Base-by-base conservation (phyloP, 441 rosid species). In the Populus hybrid region DNA sequence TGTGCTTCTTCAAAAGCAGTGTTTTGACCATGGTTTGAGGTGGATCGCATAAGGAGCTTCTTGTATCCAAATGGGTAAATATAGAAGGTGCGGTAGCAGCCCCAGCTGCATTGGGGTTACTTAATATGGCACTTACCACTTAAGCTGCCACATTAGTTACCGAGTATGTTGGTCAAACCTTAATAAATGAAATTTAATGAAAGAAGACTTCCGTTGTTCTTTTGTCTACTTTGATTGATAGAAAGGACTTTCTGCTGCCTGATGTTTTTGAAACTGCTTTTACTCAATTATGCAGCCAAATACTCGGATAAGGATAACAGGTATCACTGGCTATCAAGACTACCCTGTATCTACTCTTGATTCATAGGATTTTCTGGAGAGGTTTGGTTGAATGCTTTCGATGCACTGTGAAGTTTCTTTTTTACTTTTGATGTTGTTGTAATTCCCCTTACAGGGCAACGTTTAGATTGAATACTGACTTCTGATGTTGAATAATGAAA, bases 291-390 rank as follows among this genome's bases (percentile, higher is more conserved):
- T 87, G 87, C 92, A 93, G 99, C 99, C 97, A 75, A 95, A 93
- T 84, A 90, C 98, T 10, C 84, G 97, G 77, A 89, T 95, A 76
- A 88, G 91, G 90, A 92, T 95, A 75, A 92, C 89, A 24, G 89
- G 93, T 77, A 92, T 95, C 83, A 87, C 94, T 38, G 97, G 98
- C 79, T 93, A 89, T 83, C 86, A 91, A 85, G 91, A 92, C 75
- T 92, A 75, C 73, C 97, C 94, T 5, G 92, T 87, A 0, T 87
- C 80, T n/a, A 86, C 96, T 18, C 89, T 88, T 35, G 84, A 85
- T 42, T 86, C 88, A 8, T 82, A 67, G 64, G n/a, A 53, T 71
- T 79, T 64, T 72, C 69, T n/a, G 35, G 10, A 30, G 59, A 53
- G 66, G 53, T n/a, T 53, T 11, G 16, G 16, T 50, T 18, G 46